Conservation (phyloP, 2,329 filamentous ascomycete species). For the Sporothrix humicola region DNA sequence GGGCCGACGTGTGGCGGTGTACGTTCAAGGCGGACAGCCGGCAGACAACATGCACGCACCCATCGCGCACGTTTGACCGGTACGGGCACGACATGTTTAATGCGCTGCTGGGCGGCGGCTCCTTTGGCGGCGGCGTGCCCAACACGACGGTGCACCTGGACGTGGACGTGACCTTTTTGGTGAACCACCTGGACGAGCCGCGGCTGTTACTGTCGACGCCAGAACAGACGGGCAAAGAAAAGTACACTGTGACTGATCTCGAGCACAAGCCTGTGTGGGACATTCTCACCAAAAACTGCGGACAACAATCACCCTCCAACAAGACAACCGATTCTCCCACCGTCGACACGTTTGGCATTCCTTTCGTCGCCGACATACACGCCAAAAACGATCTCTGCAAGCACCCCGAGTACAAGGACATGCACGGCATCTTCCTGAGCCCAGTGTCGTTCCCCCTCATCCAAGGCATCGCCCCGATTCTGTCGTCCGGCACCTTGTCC, state of each 20-base stretch:
- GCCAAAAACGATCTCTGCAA: constrained; percentile 50
- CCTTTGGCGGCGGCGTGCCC: constrained; percentile 33
- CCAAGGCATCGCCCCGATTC: constrained; percentile 51
- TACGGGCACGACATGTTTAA: constrained; percentile 45
- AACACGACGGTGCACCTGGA: constrained; percentile 30
- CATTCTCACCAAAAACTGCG: neutral
- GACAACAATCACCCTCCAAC: neutral
- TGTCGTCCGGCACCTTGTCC: constrained; percentile 53
- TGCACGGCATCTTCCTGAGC: constrained; percentile 54
- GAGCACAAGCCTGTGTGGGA: constrained; percentile 12
- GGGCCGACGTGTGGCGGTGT: constrained; percentile 31
- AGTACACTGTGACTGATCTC: constrained; percentile 1
- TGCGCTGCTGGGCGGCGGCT: constrained; percentile 39
- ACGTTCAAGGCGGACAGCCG: constrained; percentile 33
- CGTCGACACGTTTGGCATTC: constrained; percentile 42
- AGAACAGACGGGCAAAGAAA: neutral
- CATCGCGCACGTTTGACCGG: constrained; percentile 44
- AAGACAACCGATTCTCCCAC: neutral
- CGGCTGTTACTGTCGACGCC: constrained; percentile 45
- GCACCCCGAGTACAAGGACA: constrained; percentile 50
- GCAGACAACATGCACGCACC: constrained; percentile 46
- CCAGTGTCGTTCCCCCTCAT: constrained; percentile 53
- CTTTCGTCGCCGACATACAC: constrained; percentile 46
- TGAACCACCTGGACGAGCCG: constrained; percentile 58
- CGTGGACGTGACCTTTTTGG: constrained; percentile 48